Evolutionary conservation across 2,329 filamentous ascomycete species (phyloP), one percentile per base, ranked within the genome.

Genomic region (Aspergillus sergii): DNA sequence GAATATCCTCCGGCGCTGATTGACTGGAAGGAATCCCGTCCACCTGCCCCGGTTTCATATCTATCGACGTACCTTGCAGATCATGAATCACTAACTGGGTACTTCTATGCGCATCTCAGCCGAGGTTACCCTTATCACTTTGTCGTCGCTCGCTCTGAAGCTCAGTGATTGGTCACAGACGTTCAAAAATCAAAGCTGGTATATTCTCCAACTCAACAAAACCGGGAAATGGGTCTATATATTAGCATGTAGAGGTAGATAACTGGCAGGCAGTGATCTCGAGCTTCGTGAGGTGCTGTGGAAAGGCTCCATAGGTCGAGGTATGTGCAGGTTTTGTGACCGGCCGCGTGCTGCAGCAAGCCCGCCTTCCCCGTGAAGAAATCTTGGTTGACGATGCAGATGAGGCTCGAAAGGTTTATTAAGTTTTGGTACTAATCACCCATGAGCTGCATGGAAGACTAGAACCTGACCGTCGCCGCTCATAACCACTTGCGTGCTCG

Each of bases 51-150:
- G 58, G 63, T 67, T 64, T 68, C 65, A 67, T 36, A 63, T 62
- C 60, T 61, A 59, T 66, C 59, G 21, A 64, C 32, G 45, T 64
- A 61, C 68, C 66, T 70, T 69, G 67, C 68, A 69, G 66, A 51
- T 53, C 43, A 58, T 59, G 26, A 32, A 30, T 16, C 26, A 48
- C 43, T 21, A 41, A 21, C 10, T 14, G 23, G 28, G 28, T 21
- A 34, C 43, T 32, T 45, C 28, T n/a, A 21, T 55, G 12, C 36
- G 6, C 26, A 39, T n/a, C 12, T 39, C 32, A 12, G 14, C n/a
- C 9, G 12, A 23, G 34, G 23, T 39, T 4, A 8, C 11, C 11
- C 9, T 21, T 12, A n/a, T 39, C 14, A 11, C 21, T 21, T 36
- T 55, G 32, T 26, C 2, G 19, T 21, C 36, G 7, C 21, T 14